Percentiles rank a stretch among this genome's conserved stretches.
phyloP scores from a whole-genome alignment of 768 basidiomycete species.

The Kwoniella bestiolae region DNA sequence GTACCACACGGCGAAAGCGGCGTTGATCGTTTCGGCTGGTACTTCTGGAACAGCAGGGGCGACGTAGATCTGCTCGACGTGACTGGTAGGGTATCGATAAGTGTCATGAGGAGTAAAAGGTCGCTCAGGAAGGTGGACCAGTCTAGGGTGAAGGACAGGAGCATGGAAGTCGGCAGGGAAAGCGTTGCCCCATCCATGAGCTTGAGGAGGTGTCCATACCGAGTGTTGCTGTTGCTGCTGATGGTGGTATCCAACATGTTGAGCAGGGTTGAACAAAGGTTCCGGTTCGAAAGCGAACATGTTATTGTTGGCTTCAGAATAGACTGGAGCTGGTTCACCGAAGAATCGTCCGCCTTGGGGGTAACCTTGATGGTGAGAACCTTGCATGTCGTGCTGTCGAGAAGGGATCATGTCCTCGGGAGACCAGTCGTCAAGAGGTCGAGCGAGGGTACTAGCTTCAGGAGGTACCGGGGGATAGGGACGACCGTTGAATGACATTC shows the following conservation, averaged over 20 bases:
- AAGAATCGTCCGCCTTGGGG: not conserved
- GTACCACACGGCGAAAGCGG: conserved; percentile 44
- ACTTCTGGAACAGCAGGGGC: conserved; percentile 21
- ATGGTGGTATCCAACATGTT: not conserved
- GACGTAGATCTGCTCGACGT: conserved; percentile 21
- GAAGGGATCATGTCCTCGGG: conserved; percentile 4
- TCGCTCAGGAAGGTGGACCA: conserved; percentile 25
- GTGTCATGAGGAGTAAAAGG: conserved; percentile 36
- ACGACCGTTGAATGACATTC: conserved; percentile 24
- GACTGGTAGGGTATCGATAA: conserved; percentile 29
- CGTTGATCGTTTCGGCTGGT: conserved; percentile 17
- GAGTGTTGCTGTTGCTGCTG: conserved; percentile 16
- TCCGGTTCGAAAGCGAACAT: conserved; percentile 13
- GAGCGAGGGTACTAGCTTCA: conserved; percentile 18
- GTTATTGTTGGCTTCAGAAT: not conserved
- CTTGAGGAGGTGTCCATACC: conserved; percentile 21
- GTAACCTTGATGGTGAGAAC: not conserved
- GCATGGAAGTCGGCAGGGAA: conserved; percentile 31
- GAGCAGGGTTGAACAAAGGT: not conserved
- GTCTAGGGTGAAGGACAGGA: conserved; percentile 18
- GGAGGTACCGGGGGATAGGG: conserved; percentile 22
- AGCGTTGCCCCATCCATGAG: not conserved
- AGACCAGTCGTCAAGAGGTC: conserved; percentile 21
- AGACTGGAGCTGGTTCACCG: conserved; percentile 2
- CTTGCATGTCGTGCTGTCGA: not conserved